phyloP scores from a whole-genome alignment of 257 asterid genomes.

The Lycium ferocissimum region DNA sequence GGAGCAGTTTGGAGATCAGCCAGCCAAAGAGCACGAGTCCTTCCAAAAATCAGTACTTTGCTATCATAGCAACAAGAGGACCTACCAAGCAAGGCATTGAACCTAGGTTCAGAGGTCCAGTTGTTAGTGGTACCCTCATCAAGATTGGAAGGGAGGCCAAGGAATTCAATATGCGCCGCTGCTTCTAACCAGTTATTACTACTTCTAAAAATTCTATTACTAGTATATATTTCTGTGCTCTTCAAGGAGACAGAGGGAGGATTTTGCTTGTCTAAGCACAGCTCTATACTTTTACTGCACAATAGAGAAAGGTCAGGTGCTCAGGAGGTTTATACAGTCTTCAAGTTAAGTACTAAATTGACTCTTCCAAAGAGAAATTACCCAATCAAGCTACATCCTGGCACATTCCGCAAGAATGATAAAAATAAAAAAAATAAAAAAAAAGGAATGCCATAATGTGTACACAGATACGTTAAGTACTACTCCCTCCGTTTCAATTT shows the following conservation, averaged over 20 bases:
- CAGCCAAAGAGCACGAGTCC: not conserved
- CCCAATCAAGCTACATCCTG: not conserved
- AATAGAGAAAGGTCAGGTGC: not conserved
- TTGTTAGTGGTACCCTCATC: not conserved
- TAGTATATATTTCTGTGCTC: not conserved
- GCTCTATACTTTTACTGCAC: not conserved
- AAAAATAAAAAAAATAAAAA: not conserved
- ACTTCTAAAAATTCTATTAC: not conserved
- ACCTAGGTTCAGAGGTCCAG: not conserved
- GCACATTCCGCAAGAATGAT: not conserved
- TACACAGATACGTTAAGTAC: not conserved
- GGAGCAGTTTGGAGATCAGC: not conserved
- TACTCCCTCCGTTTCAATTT: not conserved
- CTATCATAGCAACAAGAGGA: not conserved
- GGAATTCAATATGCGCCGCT: not conserved
- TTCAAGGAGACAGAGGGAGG: not conserved
- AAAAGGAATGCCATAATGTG: not conserved
- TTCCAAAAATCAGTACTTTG: too few relatives aligned
- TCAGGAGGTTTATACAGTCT: not conserved
- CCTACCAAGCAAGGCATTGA: not conserved
- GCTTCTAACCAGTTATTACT: not conserved
- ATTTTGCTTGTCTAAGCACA: not conserved
- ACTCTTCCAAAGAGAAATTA: not conserved
- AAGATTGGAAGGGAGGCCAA: not conserved
- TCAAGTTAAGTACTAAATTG: not conserved